Conservation (phyloP, 257 asterid genomes). For the Solanum rostratum region DNA sequence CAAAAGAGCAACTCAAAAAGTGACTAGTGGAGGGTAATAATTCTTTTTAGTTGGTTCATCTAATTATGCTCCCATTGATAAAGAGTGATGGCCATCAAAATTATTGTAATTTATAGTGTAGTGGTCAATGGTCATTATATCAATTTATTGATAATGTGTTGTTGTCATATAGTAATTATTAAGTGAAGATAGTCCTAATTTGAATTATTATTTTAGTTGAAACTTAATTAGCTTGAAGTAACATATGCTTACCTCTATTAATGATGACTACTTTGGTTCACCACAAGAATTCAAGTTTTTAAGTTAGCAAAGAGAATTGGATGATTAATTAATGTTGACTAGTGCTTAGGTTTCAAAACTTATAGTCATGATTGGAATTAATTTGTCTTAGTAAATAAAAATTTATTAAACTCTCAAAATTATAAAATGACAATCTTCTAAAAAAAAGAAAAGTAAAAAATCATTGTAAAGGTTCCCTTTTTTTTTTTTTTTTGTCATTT, state of each 20-base stretch:
- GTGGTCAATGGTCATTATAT: background rate
- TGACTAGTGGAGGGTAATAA: background rate
- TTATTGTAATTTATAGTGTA: background rate
- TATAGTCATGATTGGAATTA: background rate
- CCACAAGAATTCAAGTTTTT: background rate
- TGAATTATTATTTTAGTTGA: background rate
- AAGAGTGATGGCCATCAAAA: background rate
- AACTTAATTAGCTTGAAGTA: background rate
- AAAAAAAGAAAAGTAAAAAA: background rate
- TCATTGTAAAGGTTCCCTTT: background rate
- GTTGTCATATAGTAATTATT: background rate
- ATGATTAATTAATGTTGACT: background rate
- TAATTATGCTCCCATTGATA: background rate
- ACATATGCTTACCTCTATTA: background rate
- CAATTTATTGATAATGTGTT: background rate
- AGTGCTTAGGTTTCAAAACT: background rate
- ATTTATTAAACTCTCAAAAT: background rate
- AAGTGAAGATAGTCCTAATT: background rate
- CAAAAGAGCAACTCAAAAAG: background rate
- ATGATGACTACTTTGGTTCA: background rate
- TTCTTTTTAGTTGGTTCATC: background rate
- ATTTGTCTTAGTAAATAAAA: background rate
- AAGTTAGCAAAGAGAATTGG: background rate
- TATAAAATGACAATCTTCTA: background rate
- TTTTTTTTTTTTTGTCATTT: too few species aligned